Percentiles rank a stretch among this genome's conserved stretches.
Evolutionary conservation across 371 early-diverging fungal genomes (phyloP).

Genomic region (Mucor indicus): DNA sequence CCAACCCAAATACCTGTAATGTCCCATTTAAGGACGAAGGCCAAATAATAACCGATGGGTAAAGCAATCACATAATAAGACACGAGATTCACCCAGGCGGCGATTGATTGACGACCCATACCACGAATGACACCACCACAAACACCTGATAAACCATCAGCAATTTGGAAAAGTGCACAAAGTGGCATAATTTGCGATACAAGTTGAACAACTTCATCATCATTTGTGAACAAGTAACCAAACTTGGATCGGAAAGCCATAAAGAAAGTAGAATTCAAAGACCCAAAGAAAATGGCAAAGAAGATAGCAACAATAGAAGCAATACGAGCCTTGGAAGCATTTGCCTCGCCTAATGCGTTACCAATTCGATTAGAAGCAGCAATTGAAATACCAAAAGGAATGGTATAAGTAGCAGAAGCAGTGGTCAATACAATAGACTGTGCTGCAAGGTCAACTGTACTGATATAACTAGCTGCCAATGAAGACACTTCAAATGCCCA

Average conservation of each 20-base stretch:
- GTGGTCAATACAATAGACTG: constrained; percentile 79
- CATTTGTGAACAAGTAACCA: constrained; percentile 65
- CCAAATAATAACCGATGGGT: constrained; percentile 59
- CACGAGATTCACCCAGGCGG: constrained; percentile 61
- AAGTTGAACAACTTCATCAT: constrained; percentile 59
- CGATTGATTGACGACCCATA: constrained; percentile 63
- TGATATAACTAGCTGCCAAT: constrained; percentile 75
- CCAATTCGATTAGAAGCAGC: constrained; percentile 78
- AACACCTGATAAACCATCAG: constrained; percentile 61
- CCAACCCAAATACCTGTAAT: constrained; percentile 68
- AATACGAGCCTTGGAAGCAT: constrained; percentile 37
- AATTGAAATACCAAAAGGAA: constrained; percentile 67
- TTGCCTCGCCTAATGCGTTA: constrained; percentile 59
- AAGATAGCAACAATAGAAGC: constrained; percentile 40
- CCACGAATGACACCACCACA: constrained; percentile 70
- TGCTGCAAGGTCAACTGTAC: constrained; percentile 74
- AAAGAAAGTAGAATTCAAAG: constrained; percentile 30
- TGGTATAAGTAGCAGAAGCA: constrained; percentile 61
- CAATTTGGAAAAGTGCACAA: constrained; percentile 74
- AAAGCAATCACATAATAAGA: constrained; percentile 65
- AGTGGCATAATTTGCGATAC: constrained; percentile 71
- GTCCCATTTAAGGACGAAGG: constrained; percentile 53
- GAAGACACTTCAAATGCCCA: constrained; percentile 72
- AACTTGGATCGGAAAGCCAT: constrained; percentile 39
- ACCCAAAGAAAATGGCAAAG: constrained; percentile 37